Base-by-base conservation (phyloP, 1,284 basidiomycete genomes). In the Coniophora puteana region DNA sequence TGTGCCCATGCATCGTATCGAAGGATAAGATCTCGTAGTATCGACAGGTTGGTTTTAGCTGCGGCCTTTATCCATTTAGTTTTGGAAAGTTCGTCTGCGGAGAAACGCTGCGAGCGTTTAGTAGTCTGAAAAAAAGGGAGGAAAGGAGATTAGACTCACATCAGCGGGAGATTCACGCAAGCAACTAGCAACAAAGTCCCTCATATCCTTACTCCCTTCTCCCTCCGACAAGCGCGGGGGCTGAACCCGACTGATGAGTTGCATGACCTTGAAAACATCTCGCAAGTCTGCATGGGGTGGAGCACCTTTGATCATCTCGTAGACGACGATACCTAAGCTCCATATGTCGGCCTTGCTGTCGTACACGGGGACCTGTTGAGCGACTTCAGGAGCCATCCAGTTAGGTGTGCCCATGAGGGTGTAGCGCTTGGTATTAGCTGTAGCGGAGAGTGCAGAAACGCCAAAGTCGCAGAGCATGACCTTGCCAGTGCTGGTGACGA, bases 321-420 rank as follows among this genome's bases (percentile, higher is more conserved):
- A 96, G 13, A 94, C 78, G 61, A 93, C 89, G 55, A 98, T 94
- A 5, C 94, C 94, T 43, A 98, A 66, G 53, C 90, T 93, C 94
- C 94, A 98, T 37, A 98, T 92, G 57, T 98, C 95, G 4, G 94
- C 95, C 57, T 93, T 92, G 23, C 88, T 86, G 56, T 98, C 94
- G 61, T 99, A 99, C 32, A 85, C 74, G 24, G 89, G 82, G 3
- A 87, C 82, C 28, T 85, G 82, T 47, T 92, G 88, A 13, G 95
- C 89, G 5, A 98, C 93, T 64, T 98, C 95, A 0, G 94, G 94
- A 0, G 94, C 94, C 95, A 98, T 98, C 94, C 94, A 98, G 60
- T 95, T 92, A 0, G 93, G 94, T 0, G 95, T 98, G 1, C 95
- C 95, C 46, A 94, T 91, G 50, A 97, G 81, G 0, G 94, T 98